Conservation (phyloP, 768 basidiomycete genomes). For the Coprinopsis strossmayeri region DNA sequence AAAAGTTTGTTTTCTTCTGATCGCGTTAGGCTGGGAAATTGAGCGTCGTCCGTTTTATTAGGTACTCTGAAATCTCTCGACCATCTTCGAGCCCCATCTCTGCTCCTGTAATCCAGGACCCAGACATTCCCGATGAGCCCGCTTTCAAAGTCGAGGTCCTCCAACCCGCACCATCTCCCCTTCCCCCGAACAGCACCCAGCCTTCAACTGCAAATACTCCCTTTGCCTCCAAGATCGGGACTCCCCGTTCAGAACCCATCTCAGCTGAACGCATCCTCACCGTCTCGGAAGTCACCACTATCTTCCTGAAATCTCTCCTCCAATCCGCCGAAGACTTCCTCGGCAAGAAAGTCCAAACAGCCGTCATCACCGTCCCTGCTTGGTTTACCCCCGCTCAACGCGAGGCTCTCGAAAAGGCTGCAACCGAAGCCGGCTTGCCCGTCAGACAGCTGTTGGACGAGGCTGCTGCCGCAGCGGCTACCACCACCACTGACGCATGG, state of each 20-base stretch:
- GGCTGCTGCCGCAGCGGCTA: conserved; percentile 65
- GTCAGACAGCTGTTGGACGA: conserved; percentile 88
- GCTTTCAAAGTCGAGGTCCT: conserved; percentile 83
- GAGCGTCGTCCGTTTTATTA: too few species aligned
- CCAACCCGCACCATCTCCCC: conserved; percentile 67
- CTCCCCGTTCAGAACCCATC: conserved; percentile 68
- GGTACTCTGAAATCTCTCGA: conserved; percentile 70
- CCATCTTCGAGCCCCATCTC: conserved; percentile 41
- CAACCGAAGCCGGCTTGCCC: conserved; percentile 71
- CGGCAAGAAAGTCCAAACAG: conserved; percentile 68
- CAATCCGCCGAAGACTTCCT: conserved; percentile 89
- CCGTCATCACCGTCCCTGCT: conserved; percentile 78
- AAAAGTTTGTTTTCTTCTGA: conserved; percentile 47
- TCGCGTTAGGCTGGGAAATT: too few species aligned
- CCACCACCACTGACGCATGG: conserved; percentile 43
- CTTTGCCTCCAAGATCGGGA: conserved; percentile 39
- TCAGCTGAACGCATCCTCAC: conserved; percentile 66
- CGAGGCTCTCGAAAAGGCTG: conserved; percentile 66
- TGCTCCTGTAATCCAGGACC: conserved; percentile 73
- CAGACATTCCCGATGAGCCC: conserved; percentile 59
- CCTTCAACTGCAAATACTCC: not conserved
- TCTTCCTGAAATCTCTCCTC: conserved; percentile 81
- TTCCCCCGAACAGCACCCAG: conserved; percentile 36
- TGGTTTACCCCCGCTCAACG: conserved; percentile 68
- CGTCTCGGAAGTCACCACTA: conserved; percentile 73